A percentile compares a stretch with the other conserved stretches of the same genome.
Evolutionary conservation across 768 basidiomycete genomes (phyloP).

Genomic region (Ramaria sp.): DNA sequence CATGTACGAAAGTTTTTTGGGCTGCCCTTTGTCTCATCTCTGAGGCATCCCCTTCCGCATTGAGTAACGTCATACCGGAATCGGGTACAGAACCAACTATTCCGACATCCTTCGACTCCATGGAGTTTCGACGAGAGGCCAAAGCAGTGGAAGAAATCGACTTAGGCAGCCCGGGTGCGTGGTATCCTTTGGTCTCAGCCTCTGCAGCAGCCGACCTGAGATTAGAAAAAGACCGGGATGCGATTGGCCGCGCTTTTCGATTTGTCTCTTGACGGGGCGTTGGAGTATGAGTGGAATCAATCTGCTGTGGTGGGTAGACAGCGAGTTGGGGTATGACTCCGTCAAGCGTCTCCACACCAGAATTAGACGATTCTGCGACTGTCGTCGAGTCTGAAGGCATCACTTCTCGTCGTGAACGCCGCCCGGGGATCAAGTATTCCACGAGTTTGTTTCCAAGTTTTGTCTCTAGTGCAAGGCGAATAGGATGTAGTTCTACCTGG

Average conservation of each 20-base stretch:
- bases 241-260: neutral
- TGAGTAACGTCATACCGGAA: neutral
- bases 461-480: conserved; percentile 80
- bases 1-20: conserved; percentile 74
- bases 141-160: conserved; percentile 5
- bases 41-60: conserved; percentile 44
- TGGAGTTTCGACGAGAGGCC: neutral
- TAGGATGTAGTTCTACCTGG: conserved; percentile 71
- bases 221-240: conserved; percentile 8
- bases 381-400: neutral
- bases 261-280: neutral
- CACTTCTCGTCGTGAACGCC: conserved; percentile 18
- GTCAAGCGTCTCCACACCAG: neutral
- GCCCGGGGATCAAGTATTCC: conserved; percentile 80
- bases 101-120: neutral
- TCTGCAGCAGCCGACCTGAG: conserved; percentile 2
- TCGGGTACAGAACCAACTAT: neutral
- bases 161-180: conserved; percentile 6
- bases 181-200: neutral
- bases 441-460: conserved; percentile 69
- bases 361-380: conserved; percentile 5
- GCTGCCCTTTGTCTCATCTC: conserved; percentile 75
- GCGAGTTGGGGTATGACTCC: neutral
- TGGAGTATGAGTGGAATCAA: neutral
- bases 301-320: neutral